Conservation (phyloP, 106 monocot species). For the Apostasia shenzhenica region DNA sequence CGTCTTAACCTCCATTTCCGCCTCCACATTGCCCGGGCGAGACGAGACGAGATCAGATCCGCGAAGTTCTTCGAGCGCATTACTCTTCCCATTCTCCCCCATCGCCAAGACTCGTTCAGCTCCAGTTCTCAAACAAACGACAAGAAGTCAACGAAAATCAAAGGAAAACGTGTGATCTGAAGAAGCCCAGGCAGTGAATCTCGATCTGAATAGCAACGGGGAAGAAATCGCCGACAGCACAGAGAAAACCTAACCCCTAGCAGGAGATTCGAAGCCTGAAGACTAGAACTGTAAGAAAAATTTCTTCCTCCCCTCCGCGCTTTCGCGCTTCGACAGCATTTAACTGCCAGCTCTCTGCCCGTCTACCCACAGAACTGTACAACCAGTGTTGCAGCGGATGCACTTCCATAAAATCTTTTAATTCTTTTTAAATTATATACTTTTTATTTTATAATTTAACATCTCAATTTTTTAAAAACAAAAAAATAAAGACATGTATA, state of each 20-base stretch:
- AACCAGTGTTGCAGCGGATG: background rate
- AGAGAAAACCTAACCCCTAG: background rate
- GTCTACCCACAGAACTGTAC: slow-evolving; percentile 10
- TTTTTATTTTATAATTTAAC: too few relatives aligned
- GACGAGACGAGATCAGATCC: slow-evolving; percentile 5
- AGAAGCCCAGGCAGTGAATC: background rate
- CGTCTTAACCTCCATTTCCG: background rate
- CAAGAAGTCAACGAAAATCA: background rate
- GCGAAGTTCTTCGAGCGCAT: background rate
- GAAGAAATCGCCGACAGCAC: background rate
- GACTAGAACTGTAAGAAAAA: background rate
- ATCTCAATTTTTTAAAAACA: too few relatives aligned
- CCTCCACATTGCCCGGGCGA: background rate
- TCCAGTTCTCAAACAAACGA: background rate
- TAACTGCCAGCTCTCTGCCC: slow-evolving; percentile 16
- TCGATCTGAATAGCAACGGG: background rate
- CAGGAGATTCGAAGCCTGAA: background rate
- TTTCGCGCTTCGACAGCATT: slow-evolving; percentile 6
- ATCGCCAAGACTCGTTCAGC: background rate
- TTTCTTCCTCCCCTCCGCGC: background rate
- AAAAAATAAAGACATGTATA: too few relatives aligned
- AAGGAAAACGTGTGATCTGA: background rate
- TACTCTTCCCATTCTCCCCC: slow-evolving; percentile 5
- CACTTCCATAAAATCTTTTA: too few relatives aligned
- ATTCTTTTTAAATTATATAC: too few relatives aligned